Evolutionary conservation across 768 basidiomycete genomes (phyloP).

Genomic region (Jaapia argillacea): DNA sequence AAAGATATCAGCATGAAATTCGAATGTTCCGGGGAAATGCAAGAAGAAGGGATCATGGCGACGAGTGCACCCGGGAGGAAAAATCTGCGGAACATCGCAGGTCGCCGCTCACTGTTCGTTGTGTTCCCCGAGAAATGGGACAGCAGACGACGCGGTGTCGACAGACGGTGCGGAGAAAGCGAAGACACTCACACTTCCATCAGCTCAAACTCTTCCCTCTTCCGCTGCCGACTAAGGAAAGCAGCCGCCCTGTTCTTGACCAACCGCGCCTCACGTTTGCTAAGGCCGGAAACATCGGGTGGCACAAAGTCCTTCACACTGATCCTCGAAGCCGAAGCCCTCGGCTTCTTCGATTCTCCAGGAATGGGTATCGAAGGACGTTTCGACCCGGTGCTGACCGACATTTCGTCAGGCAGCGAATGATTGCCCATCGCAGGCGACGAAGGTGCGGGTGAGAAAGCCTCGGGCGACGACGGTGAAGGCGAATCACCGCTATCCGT

Average conservation of each 20-base stretch:
- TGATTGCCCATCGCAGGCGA: conserved; percentile 16
- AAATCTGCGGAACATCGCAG: conserved; percentile 6
- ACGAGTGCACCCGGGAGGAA: conserved; percentile 5
- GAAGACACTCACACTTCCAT: conserved; percentile 76
- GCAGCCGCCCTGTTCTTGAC: conserved; percentile 91
- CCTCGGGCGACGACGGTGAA: conserved; percentile 19
- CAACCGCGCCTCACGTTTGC: conserved; percentile 84
- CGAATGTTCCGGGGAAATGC: background rate
- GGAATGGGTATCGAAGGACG: conserved; percentile 13
- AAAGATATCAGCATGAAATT: background rate
- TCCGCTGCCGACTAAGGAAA: conserved; percentile 84
- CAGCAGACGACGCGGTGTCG: conserved; percentile 9
- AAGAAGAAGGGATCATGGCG: conserved; percentile 1
- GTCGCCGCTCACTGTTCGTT: no score
- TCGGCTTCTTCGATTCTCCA: conserved; percentile 35
- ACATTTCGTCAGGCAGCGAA: conserved; percentile 4
- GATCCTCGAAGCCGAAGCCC: conserved; percentile 36
- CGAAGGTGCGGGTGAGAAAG: conserved; percentile 19
- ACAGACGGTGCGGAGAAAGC: conserved; percentile 5
- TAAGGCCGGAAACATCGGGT: conserved; percentile 79
- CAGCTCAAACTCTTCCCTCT: conserved; percentile 84
- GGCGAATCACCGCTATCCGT: conserved; percentile 18
- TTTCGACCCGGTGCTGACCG: conserved; percentile 16
- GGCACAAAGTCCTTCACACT: conserved; percentile 78
- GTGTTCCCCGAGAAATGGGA: no score